Evolutionary conservation across 2,329 filamentous ascomycete species (phyloP), one percentile per base, ranked within the genome.

Genomic region (Endoconidiophora laricicola): DNA sequence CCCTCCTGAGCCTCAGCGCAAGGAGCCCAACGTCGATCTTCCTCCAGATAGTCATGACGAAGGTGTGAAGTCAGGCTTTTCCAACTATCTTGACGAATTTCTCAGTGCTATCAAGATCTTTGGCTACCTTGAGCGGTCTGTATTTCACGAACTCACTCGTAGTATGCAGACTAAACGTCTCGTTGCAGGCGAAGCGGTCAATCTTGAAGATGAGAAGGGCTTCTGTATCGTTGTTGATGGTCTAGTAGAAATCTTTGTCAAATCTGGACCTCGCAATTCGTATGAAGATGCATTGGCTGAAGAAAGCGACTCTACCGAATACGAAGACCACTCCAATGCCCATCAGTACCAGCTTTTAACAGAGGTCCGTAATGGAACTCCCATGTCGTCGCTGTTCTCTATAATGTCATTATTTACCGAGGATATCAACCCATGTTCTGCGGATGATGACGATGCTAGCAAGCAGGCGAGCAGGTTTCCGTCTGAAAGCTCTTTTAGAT

Each of bases 51-150:
- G 83, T 3, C 86, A 94, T 59, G 90, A 94, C 57, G 83, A 83
- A 46, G 87, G 88, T 55, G 80, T 79, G 26, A 98, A 98, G 64
- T 81, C 87, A 0, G 91, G 90, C 0, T 70, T 98, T 42, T 80
- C 86, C n/a, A 98, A 88, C 62, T 98, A 98, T 58, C 72, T 98
- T 23, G 91, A 98, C 65, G 93, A 98, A 63, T 98, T 98, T 58
- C 70, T 98, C 20, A 96, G 88, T 61, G 91, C 93, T 26, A 98
- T 98, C 69, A 98, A 96, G 65, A 91, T 98, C 52, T 98, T 98
- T 66, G 91, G 91, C 6, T 98, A 96, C 61, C 70, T 98, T 41
- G 91, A 98, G 63, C 79, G 91, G 23, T 87, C 91, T 0, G 91
- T 98, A 40, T 98, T 98, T 60, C 93, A 98, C 60, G 91, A 98